phyloP scores from a whole-genome alignment of 1,139 yeast genomes.

The Debaryomyces fabryi region DNA sequence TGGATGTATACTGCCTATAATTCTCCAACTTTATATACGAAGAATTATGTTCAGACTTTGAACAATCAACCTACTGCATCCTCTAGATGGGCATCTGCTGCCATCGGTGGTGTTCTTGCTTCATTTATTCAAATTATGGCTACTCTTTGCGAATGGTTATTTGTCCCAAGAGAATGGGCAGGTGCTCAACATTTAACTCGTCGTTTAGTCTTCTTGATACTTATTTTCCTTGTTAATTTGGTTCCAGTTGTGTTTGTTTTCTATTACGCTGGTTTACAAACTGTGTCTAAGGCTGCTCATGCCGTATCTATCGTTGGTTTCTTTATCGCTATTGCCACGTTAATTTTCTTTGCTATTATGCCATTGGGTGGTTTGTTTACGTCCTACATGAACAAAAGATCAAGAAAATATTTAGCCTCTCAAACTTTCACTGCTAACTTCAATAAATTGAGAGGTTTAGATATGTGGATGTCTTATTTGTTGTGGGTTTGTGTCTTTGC shows the following conservation, averaged over 20 bases:
- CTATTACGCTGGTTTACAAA: constrained; percentile 73
- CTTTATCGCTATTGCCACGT: constrained; percentile 82
- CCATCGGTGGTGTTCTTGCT: constrained; percentile 92
- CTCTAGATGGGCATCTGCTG: constrained; percentile 89
- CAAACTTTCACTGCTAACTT: constrained; percentile 96
- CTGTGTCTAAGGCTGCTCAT: constrained; percentile 73
- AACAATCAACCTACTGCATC: constrained; percentile 87
- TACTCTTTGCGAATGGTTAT: constrained; percentile 90
- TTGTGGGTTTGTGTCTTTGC: constrained; percentile 87
- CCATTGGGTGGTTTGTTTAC: constrained; percentile 97
- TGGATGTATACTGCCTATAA: constrained; percentile 96
- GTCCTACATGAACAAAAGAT: constrained; percentile 83
- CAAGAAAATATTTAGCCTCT: constrained; percentile 89
- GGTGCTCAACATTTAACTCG: constrained; percentile 97
- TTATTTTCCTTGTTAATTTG: constrained; percentile 71
- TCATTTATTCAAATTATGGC: constrained; percentile 80
- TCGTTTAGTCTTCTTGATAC: constrained; percentile 74
- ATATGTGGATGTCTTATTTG: constrained; percentile 95
- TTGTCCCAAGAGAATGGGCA: constrained; percentile 98
- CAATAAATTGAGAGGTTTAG: constrained; percentile 77
- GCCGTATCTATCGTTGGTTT: constrained; percentile 87
- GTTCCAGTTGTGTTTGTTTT: constrained; percentile 88
- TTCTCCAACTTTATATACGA: constrained; percentile 89
- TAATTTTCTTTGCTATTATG: constrained; percentile 87
- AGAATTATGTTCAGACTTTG: constrained; percentile 77